A percentile compares a stretch with the other conserved stretches of the same genome.
Conservation (phyloP, 2,329 filamentous ascomycete genomes). For the Beauveria sp. region DNA sequence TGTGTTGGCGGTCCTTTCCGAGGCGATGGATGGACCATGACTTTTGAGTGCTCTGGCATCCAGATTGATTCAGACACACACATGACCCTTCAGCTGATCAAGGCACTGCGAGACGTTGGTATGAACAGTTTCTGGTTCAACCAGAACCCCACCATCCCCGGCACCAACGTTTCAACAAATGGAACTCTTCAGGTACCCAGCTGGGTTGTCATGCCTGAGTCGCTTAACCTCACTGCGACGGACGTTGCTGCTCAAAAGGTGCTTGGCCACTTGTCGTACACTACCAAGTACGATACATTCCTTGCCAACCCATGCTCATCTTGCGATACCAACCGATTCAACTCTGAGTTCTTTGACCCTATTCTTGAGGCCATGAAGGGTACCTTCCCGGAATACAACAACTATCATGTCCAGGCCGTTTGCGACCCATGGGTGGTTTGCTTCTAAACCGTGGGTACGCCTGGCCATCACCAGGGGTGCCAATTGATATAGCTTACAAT, state of each 20-base stretch:
- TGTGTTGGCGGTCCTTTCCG: constrained; percentile 26
- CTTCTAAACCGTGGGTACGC: constrained; percentile 14
- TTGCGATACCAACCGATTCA: constrained; percentile 29
- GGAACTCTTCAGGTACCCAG: constrained; percentile 19
- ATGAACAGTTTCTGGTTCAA: constrained; percentile 33
- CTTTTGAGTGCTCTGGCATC: constrained; percentile 29
- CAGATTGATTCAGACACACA: constrained; percentile 32
- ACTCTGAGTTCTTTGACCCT: constrained; percentile 29
- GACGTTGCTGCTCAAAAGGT: constrained; percentile 25
- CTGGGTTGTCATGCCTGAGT: constrained; percentile 34
- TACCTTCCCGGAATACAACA: constrained; percentile 31
- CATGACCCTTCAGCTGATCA: constrained; percentile 32
- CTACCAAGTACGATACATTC: constrained; percentile 31
- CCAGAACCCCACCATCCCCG: constrained; percentile 30
- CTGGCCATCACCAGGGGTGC: background rate
- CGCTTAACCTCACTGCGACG: constrained; percentile 27
- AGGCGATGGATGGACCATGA: constrained; percentile 29
- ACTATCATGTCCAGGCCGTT: constrained; percentile 29
- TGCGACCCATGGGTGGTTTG: constrained; percentile 33
- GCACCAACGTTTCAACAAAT: constrained; percentile 22
- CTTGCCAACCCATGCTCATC: constrained; percentile 28
- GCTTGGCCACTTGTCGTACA: constrained; percentile 29
- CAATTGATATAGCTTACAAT: background rate
- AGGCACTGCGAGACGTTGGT: constrained; percentile 30
- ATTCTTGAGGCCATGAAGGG: constrained; percentile 31